phyloP scores from a whole-genome alignment of 2,329 filamentous ascomycete species.

The Phoma sp. region DNA sequence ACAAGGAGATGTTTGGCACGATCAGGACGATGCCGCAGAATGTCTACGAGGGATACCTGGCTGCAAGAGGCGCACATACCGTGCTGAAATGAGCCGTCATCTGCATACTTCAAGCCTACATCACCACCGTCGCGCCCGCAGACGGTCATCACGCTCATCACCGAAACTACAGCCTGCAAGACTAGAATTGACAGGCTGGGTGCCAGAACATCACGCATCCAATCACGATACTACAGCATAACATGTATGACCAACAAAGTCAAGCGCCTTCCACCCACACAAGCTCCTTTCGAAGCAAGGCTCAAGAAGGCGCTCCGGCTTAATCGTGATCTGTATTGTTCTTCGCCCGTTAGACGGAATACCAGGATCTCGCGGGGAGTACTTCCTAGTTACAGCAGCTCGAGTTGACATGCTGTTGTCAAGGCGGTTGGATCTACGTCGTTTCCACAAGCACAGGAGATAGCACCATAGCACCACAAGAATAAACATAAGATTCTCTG shows the following conservation, averaged over 20 bases:
- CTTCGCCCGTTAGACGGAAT: slow-evolving; percentile 80
- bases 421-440: slow-evolving; percentile 53
- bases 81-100: slow-evolving; percentile 75
- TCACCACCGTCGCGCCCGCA: background rate
- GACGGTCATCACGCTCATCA: too few species aligned
- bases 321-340: slow-evolving; percentile 84
- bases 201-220: too few species aligned
- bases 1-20: slow-evolving; percentile 87
- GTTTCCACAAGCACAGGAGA: background rate
- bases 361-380: slow-evolving; percentile 79
- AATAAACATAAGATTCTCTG: slow-evolving; percentile 20
- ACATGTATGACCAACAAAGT: slow-evolving; percentile 90
- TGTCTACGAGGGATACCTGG: slow-evolving; percentile 85
- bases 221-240: too few species aligned
- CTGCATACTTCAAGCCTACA: background rate
- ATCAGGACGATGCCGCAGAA: slow-evolving; percentile 83
- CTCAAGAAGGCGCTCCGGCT: slow-evolving; percentile 97
- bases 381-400: slow-evolving; percentile 65
- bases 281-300: slow-evolving; percentile 77
- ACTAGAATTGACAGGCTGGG: too few species aligned
- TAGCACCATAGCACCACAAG: slow-evolving; percentile 5
- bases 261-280: slow-evolving; percentile 91
- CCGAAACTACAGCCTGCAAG: too few species aligned
- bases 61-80: slow-evolving; percentile 89
- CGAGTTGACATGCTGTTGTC: slow-evolving; percentile 58